Evolutionary conservation across 73 alveolate genomes (phyloP), one percentile per base, ranked within the genome.

Genomic region (Paraurostyla sp.): DNA sequence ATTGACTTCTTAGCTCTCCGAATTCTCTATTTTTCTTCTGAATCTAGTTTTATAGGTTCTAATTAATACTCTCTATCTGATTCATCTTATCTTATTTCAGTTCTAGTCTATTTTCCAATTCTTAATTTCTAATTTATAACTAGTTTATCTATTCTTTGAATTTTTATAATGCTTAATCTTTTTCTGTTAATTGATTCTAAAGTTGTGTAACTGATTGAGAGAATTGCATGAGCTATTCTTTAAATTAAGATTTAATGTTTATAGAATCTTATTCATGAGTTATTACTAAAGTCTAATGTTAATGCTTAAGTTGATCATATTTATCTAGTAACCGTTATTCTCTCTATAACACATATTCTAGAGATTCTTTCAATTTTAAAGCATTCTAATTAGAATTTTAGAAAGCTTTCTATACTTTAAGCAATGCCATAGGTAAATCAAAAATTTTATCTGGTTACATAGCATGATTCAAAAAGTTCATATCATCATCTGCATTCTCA

Each of bases 361-460:
- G 82, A 33, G 76, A 35, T 51, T 71, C 88, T 38, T 71, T 69
- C 43, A 85, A 32, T 43, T 71, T 85, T 43, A 71, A 4, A 18
- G 75, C 71, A 56, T 85, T 85, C 30, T 49, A 13, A 52, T 85
- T 85, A 30, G 88, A 49, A 18, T 71, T 43, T 60, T 60, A 41
- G 38, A 85, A 71, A 27, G 93, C 93, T 20, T 69, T 36, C 40
- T 85, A 58, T 25, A 62, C 83, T 71, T 71, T 68, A 25, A 68
- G 88, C 49, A 71, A 33, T 1, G 93, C 93, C 69, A 40, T 42
- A 1, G 93, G 93, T 16, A 85, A 52, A 78, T 71, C 89, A 38
- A 78, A 78, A 0, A 78, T 52, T 35, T 78, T 78, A 33, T 78
- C 89, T 7, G 89, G 89, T 35, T 78, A 45, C 76, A 78, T 49